Percentiles rank a stretch among this genome's conserved stretches.
Conservation (phyloP, 768 basidiomycete genomes). For the Russula sp. region DNA sequence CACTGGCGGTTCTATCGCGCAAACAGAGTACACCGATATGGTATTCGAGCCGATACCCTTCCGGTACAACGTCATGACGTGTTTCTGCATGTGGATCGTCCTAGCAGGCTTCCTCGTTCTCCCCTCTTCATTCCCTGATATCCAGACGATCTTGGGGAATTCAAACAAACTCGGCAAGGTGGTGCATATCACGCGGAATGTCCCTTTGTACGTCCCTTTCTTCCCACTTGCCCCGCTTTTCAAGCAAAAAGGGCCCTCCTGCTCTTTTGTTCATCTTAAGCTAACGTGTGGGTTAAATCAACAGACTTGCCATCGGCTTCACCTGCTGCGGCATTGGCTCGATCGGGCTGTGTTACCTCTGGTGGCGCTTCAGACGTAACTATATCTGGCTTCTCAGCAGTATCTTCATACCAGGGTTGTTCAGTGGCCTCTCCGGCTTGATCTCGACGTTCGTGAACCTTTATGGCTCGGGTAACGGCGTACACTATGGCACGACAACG, state of each 20-base stretch:
- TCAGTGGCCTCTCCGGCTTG: constrained; percentile 20
- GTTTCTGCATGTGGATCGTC: constrained; percentile 24
- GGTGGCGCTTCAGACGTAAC: constrained; percentile 19
- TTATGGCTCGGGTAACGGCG: not conserved
- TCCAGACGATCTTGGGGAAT: not conserved
- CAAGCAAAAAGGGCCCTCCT: not conserved
- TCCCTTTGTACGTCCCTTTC: constrained; percentile 18
- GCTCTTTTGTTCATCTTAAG: not conserved
- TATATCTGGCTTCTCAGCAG: constrained; percentile 21
- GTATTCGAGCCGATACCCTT: constrained; percentile 14
- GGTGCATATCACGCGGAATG: constrained; percentile 2
- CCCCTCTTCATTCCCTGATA: constrained; percentile 19
- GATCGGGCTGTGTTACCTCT: constrained; percentile 21
- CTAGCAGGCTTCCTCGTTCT: constrained; percentile 27
- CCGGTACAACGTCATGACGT: not conserved
- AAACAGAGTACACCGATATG: constrained; percentile 17
- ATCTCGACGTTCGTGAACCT: constrained; percentile 19
- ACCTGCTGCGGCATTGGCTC: constrained; percentile 17
- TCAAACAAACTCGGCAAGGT: not conserved
- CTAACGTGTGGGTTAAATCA: not conserved
- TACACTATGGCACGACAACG: not conserved
- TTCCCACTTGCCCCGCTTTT: not conserved
- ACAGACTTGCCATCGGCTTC: constrained; percentile 20
- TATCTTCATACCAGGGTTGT: constrained; percentile 19
- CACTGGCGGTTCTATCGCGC: not conserved